These are phyloP conservation scores for Claviceps citrina DNA, from an alignment of 2,329 filamentous ascomycete species.

Conservation along the genomic window DNA sequence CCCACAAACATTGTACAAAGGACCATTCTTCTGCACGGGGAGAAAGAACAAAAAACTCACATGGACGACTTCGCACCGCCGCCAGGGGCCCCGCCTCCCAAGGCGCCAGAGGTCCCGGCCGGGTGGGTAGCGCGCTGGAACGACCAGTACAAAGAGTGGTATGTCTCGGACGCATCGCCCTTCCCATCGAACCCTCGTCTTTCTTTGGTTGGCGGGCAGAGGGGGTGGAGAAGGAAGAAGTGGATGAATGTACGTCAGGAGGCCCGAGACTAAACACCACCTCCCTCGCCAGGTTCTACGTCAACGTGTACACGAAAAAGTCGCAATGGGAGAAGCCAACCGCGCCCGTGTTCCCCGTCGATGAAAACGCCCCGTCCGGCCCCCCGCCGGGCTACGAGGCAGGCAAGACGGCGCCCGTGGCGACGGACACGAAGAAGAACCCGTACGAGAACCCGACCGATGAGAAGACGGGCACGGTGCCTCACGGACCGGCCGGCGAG, in stretches of 20 bases:
- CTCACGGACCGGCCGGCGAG: constrained; percentile 13
- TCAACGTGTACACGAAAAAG: constrained; percentile 73
- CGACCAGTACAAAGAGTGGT: constrained; percentile 77
- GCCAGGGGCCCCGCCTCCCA: constrained; percentile 39
- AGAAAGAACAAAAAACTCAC: background rate
- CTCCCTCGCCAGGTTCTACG: constrained; percentile 56
- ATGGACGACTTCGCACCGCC: constrained; percentile 43
- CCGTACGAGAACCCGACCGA: constrained; percentile 40
- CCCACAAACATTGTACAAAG: no score
- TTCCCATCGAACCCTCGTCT: no score
- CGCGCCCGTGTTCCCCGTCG: constrained; percentile 43
- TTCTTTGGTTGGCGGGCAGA: no score
- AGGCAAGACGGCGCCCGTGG: constrained; percentile 20
- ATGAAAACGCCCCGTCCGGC: constrained; percentile 32
- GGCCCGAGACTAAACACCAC: no score
- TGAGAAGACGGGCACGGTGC: constrained; percentile 9
- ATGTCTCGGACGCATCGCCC: no score
- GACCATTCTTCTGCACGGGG: background rate
- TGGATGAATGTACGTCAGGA: no score
- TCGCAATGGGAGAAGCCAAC: constrained; percentile 85
- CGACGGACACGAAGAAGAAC: constrained; percentile 49
- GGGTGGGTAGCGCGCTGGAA: constrained; percentile 83
- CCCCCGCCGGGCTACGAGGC: constrained; percentile 53
- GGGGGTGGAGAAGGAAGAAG: no score
- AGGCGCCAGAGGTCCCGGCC: constrained; percentile 43